Evolutionary conservation across 148 eudicot species (phyloP).

Genomic region (Cornus suecica): DNA sequence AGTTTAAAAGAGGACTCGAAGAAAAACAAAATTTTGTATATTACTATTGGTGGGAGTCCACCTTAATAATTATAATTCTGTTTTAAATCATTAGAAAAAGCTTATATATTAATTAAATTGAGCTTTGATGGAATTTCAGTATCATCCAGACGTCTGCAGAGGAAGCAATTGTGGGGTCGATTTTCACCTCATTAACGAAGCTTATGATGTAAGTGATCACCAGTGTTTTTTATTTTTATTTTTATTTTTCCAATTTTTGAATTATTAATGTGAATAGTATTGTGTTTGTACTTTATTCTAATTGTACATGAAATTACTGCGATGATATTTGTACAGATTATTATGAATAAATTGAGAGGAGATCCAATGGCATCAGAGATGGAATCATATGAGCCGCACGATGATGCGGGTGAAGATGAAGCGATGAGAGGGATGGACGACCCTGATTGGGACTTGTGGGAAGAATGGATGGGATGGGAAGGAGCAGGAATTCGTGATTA

Average conservation of each 20-base stretch:
- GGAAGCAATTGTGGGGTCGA: conserved; percentile 58
- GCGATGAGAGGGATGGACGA: conserved; percentile 49
- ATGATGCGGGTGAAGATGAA: conserved; percentile 33
- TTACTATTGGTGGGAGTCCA: too few relatives aligned
- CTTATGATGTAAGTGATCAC: conserved; percentile 63
- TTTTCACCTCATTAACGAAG: conserved; percentile 77
- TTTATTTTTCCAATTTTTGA: too few relatives aligned
- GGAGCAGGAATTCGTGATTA: conserved; percentile 79
- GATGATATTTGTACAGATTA: conserved; percentile 42
- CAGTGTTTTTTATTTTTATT: background rate
- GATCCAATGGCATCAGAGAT: conserved; percentile 23
- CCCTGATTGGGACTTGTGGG: conserved; percentile 73
- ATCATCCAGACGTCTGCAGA: conserved; percentile 93
- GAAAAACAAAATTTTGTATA: too few relatives aligned
- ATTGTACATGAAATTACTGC: too few relatives aligned
- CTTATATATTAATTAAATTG: too few relatives aligned
- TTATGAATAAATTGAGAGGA: conserved; percentile 58
- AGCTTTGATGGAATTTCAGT: conserved; percentile 40
- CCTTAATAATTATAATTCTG: conserved; percentile 1
- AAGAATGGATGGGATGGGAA: conserved; percentile 95
- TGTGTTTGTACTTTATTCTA: too few relatives aligned
- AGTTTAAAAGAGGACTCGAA: background rate
- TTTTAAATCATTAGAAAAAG: too few relatives aligned
- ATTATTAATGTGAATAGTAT: too few relatives aligned
- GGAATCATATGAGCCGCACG: conserved; percentile 20